phyloP scores from a whole-genome alignment of 1,139 yeast genomes.

The Hemisphaericaspora subhashii region DNA sequence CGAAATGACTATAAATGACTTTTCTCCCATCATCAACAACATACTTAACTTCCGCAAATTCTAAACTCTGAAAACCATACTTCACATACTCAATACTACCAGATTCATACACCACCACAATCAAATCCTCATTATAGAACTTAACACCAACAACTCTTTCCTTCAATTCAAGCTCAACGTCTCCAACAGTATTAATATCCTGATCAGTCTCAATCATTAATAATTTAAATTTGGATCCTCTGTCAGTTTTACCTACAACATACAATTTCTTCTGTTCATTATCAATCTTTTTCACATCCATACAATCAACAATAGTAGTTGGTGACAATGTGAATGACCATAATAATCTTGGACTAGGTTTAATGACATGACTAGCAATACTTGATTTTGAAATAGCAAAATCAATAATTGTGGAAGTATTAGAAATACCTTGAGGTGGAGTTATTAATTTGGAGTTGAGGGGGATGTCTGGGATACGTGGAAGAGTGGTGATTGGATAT shows the following conservation, averaged over 20 bases:
- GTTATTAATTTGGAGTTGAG: slow-evolving; percentile 32
- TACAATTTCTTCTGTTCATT: slow-evolving; percentile 29
- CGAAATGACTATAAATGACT: slow-evolving; percentile 25
- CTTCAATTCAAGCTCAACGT: slow-evolving; percentile 15
- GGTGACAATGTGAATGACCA: slow-evolving; percentile 78
- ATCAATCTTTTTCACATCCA: slow-evolving; percentile 29
- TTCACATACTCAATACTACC: slow-evolving; percentile 44
- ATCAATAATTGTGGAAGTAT: slow-evolving; percentile 37
- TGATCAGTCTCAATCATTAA: slow-evolving; percentile 34
- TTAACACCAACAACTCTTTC: slow-evolving; percentile 33
- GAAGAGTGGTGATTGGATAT: slow-evolving; percentile 41
- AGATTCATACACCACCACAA: slow-evolving; percentile 40
- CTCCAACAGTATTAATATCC: slow-evolving; percentile 10
- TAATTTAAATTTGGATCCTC: slow-evolving; percentile 43
- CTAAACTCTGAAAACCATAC: slow-evolving; percentile 14
- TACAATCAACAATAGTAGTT: slow-evolving; percentile 46
- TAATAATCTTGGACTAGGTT: slow-evolving; percentile 77
- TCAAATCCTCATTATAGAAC: slow-evolving; percentile 30
- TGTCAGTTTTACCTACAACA: slow-evolving; percentile 48
- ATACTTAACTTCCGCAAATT: slow-evolving; percentile 1
- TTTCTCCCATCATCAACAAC: slow-evolving; percentile 5
- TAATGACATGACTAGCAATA: slow-evolving; percentile 66
- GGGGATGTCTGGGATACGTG: slow-evolving; percentile 38
- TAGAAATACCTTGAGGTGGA: slow-evolving; percentile 22
- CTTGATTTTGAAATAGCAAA: slow-evolving; percentile 79